Conservation (phyloP, 495 filamentous ascomycete species). For the Trichocladium uniseriatum region DNA sequence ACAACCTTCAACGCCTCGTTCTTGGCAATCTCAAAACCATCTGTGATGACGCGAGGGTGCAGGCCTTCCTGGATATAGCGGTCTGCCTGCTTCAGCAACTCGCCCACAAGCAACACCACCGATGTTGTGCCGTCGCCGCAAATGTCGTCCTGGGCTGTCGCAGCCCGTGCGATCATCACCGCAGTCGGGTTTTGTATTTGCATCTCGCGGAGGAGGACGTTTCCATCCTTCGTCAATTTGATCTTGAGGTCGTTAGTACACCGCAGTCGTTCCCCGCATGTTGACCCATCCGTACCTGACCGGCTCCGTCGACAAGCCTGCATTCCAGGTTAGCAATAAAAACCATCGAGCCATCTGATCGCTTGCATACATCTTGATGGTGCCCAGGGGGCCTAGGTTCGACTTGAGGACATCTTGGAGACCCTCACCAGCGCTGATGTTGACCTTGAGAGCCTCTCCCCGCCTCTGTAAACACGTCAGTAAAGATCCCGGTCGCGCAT, state of each 20-base stretch:
- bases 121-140: constrained; percentile 97
- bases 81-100: constrained; percentile 95
- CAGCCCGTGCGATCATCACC: constrained; percentile 97
- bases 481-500: constrained; percentile 18
- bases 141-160: constrained; percentile 97
- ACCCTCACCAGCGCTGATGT: constrained; percentile 93
- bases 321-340: constrained; percentile 24
- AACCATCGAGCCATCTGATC: background rate
- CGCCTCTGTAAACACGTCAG: constrained; percentile 54
- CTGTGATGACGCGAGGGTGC: constrained; percentile 92
- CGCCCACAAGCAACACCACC: constrained; percentile 89
- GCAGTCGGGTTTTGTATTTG: constrained; percentile 87
- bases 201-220: constrained; percentile 93
- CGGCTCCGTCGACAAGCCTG: constrained; percentile 92
- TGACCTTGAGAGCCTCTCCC: constrained; percentile 90
- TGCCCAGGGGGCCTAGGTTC: constrained; percentile 87
- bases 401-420: constrained; percentile 94
- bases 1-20: constrained; percentile 72
- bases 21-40: constrained; percentile 97
- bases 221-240: constrained; percentile 98
- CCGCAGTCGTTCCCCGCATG: constrained; percentile 1
- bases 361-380: constrained; percentile 78
- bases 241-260: constrained; percentile 49
- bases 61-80: constrained; percentile 88
- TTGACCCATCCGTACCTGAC: constrained; percentile 55